Evolutionary conservation across 345 rosid genomes (phyloP), one percentile per base, ranked within the genome.

Genomic region (Eucalyptus grandis): DNA sequence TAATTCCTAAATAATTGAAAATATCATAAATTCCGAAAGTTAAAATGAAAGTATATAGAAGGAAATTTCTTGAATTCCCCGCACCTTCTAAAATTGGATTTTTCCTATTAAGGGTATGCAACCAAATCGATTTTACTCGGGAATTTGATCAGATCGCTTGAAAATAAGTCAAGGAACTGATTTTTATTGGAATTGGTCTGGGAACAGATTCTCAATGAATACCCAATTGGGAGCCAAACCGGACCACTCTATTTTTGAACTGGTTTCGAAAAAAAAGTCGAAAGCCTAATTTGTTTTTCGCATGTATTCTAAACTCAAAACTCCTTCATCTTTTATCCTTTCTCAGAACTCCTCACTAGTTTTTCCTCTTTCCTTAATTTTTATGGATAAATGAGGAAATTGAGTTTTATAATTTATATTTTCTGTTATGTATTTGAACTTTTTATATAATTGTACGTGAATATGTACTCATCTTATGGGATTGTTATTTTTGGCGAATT

Each of bases 81-180:
- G 0, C 82, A 34, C 44, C 40, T 72, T 72, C 2, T 34, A 9
- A 34, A 72, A 17, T 34, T 9, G 44, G 24, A 34, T 69, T 0
- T 34, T 34, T 17, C 7, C 0, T 9, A 0, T 0, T 21, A 53
- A 53, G 11, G 26, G 11, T 21, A 53, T 21, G 58, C 2, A 53
- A 53, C 10, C 58, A 53, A 53, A 53, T 8, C 2, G 11, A 0
- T 53, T 53, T 0, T 19, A 19, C 11, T 2, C 1, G 0, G 0
- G 2, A 53, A 53, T 53, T 53, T 0, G 26, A 53, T 2, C 0
- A 0, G 2, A 53, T 53, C 58, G 1, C 24, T 53, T 19, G 58
- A 53, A 53, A 19, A 53, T 1, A 53, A 1, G 24, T 53, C 9
- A 7, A 17, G 4, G 2, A 51, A 51, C 2, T 19, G 1, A 2